Conservation (phyloP, 129 eudicot species). For the Pulicaria dysenterica region DNA sequence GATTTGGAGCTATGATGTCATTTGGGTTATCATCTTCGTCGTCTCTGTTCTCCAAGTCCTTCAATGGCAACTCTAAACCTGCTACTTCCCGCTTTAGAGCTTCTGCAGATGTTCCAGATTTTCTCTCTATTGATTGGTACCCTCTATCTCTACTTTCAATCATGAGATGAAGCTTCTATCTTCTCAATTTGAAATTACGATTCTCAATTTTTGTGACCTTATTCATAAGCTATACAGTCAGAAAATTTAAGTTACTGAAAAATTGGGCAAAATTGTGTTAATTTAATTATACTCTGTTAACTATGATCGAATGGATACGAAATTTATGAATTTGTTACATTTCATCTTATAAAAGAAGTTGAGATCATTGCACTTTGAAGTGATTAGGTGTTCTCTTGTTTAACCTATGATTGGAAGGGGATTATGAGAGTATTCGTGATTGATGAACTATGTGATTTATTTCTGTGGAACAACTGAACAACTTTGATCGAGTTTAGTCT, state of each 20-base stretch:
- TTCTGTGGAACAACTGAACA: not conserved
- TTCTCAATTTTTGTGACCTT: not conserved
- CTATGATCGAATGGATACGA: not conserved
- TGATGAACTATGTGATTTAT: not conserved
- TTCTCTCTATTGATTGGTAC: conserved; percentile 67
- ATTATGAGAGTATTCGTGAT: conserved; percentile 12
- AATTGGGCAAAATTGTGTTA: not conserved
- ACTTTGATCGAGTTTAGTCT: not conserved
- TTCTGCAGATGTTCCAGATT: conserved; percentile 71
- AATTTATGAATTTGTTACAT: not conserved
- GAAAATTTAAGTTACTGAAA: not conserved
- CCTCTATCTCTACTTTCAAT: not conserved
- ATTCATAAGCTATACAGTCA: not conserved
- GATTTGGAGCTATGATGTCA: conserved; percentile 41
- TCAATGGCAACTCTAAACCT: conserved; percentile 30
- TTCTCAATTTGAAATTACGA: not conserved
- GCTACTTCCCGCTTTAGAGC: conserved; percentile 47
- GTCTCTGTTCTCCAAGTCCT: conserved; percentile 38
- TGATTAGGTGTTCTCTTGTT: conserved; percentile 1
- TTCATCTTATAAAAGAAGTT: not conserved
- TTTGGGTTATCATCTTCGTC: conserved; percentile 45
- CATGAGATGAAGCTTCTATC: not conserved
- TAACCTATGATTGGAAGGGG: conserved; percentile 14
- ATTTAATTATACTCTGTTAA: conserved; percentile 2
- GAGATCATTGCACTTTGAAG: not conserved